Conservation (phyloP, 306 rosid species). For the Glycine latifolia region DNA sequence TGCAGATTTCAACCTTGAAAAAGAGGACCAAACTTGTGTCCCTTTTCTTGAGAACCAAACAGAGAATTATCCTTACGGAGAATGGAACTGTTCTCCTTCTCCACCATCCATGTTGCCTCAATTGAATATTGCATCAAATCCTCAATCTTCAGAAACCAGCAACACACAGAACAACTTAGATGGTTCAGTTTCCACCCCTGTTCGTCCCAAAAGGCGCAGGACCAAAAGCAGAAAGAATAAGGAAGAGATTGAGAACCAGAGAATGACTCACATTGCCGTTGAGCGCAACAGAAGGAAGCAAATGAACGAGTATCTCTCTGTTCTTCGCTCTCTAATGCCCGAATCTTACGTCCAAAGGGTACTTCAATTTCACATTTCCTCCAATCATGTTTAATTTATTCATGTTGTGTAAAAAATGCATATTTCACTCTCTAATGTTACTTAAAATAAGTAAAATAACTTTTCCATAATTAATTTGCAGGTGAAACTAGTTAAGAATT, state of each 20-base stretch:
- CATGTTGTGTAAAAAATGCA: too few relatives aligned
- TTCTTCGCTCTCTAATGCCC: slow-evolving; percentile 89
- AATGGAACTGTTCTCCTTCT: slow-evolving; percentile 53
- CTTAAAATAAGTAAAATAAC: not conserved
- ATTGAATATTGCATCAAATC: slow-evolving; percentile 32
- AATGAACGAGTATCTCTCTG: slow-evolving; percentile 94
- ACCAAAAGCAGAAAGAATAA: slow-evolving; percentile 71
- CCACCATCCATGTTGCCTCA: slow-evolving; percentile 46
- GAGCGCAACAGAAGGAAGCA: slow-evolving; percentile 95
- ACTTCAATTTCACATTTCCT: slow-evolving; percentile 1
- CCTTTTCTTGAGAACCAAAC: slow-evolving; percentile 65
- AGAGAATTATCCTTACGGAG: slow-evolving; percentile 49
- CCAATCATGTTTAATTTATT: not conserved
- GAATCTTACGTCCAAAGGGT: slow-evolving; percentile 95
- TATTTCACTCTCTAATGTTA: not conserved
- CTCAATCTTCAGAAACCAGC: slow-evolving; percentile 53
- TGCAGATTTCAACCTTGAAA: slow-evolving; percentile 42
- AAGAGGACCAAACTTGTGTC: slow-evolving; percentile 38
- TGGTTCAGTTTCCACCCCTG: slow-evolving; percentile 32
- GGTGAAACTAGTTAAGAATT: not conserved
- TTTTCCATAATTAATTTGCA: not conserved
- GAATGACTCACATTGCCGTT: slow-evolving; percentile 98
- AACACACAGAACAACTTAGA: slow-evolving; percentile 48
- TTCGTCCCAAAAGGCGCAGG: slow-evolving; percentile 78
- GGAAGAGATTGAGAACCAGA: slow-evolving; percentile 93